These are phyloP conservation scores for Dendrobium chrysotoxum DNA, from an alignment of 106 monocot species.

Conservation along the genomic window DNA sequence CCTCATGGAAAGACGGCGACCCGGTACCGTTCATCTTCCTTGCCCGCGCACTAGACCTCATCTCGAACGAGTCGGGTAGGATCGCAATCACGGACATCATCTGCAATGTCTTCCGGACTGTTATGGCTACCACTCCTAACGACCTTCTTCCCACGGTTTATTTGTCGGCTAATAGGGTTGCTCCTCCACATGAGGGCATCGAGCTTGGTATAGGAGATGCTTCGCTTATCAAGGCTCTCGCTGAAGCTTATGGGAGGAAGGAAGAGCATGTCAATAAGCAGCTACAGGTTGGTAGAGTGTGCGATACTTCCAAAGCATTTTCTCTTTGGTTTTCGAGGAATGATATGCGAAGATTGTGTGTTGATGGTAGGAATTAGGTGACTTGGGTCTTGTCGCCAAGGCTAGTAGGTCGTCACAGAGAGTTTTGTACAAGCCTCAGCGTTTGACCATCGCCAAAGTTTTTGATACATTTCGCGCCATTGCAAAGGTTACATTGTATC, in stretches of 20 bases:
- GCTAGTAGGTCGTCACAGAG: slow-evolving; percentile 74
- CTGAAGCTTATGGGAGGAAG: slow-evolving; percentile 85
- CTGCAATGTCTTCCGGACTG: slow-evolving; percentile 79
- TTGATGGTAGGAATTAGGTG: slow-evolving; percentile 71
- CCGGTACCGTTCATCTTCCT: slow-evolving; percentile 87
- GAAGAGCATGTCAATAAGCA: slow-evolving; percentile 91
- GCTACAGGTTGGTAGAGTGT: slow-evolving; percentile 41
- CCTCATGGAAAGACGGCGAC: slow-evolving; percentile 69
- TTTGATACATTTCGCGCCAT: slow-evolving; percentile 80
- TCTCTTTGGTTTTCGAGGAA: not conserved
- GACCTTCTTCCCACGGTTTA: slow-evolving; percentile 79
- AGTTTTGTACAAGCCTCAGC: slow-evolving; percentile 73
- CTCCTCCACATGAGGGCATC: slow-evolving; percentile 78
- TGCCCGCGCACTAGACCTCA: slow-evolving; percentile 67
- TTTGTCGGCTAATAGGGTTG: slow-evolving; percentile 72
- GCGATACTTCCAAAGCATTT: not conserved
- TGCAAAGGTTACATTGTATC: slow-evolving; percentile 52
- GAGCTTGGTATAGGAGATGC: slow-evolving; percentile 99
- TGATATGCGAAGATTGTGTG: not conserved
- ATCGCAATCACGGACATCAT: slow-evolving; percentile 85
- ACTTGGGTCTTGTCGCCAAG: slow-evolving; percentile 91
- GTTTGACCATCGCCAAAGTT: slow-evolving; percentile 73
- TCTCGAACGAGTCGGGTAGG: slow-evolving; percentile 65
- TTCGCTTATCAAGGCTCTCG: slow-evolving; percentile 55
- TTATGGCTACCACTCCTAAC: slow-evolving; percentile 67